Evolutionary conservation across 345 rosid species (phyloP), one percentile per base, ranked within the genome.

Genomic region (Mallotus nudiflorus): DNA sequence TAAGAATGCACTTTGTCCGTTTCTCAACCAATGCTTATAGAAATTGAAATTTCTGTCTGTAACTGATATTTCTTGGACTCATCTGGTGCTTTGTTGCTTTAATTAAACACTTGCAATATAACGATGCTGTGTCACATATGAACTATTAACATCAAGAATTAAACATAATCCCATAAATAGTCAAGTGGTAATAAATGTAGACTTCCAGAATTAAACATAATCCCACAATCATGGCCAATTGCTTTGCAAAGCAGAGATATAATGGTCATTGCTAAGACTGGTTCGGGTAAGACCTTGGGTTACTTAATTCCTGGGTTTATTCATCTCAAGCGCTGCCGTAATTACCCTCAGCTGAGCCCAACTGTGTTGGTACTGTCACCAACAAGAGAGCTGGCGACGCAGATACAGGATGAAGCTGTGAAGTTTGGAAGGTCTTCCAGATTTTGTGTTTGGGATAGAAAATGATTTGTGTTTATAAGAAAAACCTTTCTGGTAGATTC

Each of bases 191-290:
- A n/a, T n/a, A n/a, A n/a, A n/a, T n/a, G n/a, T n/a, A n/a, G n/a
- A n/a, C n/a, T n/a, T n/a, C n/a, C n/a, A n/a, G n/a, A n/a, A n/a
- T n/a, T n/a, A n/a, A n/a, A n/a, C n/a, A n/a, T n/a, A n/a, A n/a
- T n/a, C n/a, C n/a, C 99, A 67, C 98, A 92, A 78, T 92, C 99
- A 10, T 95, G 99, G 99, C 97, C 99, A 0, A 84, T 95, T 84
- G 96, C 93, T 24, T 68, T 95, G 83, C 93, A 86, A 81, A 82
- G 88, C 79, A 87, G 90, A 76, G 97, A 95, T 76, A 92, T 92
- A 18, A 97, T 95, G 46, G 99, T 98, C 76, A 82, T 95, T 77
- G 99, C 98, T 22, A 95, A 92, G 82, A 95, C 98, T 16, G 98
- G 99, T 68, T 95, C 99, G 0, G 98, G 99, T 52, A 95, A 95